A percentile compares a stretch with the other conserved stretches of the same genome.
Evolutionary conservation across 2,329 filamentous ascomycete genomes (phyloP).

Genomic region (Waltergamsia citrina): DNA sequence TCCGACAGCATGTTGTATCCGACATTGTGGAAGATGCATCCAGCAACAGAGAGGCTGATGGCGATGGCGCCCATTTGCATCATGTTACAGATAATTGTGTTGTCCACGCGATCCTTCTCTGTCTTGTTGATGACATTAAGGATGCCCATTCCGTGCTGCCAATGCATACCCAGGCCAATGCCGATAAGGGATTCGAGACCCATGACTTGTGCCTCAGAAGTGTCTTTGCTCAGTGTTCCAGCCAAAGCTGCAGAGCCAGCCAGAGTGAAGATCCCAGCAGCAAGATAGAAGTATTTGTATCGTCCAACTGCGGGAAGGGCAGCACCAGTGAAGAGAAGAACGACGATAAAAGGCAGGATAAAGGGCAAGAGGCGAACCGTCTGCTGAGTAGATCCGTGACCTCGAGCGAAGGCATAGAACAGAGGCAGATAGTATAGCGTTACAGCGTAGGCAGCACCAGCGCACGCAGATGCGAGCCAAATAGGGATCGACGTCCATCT

Average conservation of each 20-base stretch:
- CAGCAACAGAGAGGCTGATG: slow-evolving; percentile 15
- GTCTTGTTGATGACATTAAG: slow-evolving; percentile 17
- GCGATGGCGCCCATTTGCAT: slow-evolving; percentile 19
- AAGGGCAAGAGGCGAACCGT: slow-evolving; percentile 32
- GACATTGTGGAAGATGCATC: slow-evolving; percentile 19
- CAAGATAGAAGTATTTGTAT: slow-evolving; percentile 23
- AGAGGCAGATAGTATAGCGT: slow-evolving; percentile 43
- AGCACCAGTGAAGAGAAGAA: slow-evolving; percentile 23
- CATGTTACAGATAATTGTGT: slow-evolving; percentile 21
- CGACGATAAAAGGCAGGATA: slow-evolving; percentile 25
- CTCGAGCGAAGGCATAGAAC: slow-evolving; percentile 41
- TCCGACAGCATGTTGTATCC: slow-evolving; percentile 13
- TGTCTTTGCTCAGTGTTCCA: slow-evolving; percentile 11
- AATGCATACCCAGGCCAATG: slow-evolving; percentile 19
- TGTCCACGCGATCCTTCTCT: slow-evolving; percentile 15
- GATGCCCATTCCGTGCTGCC: slow-evolving; percentile 19
- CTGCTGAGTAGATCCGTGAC: slow-evolving; percentile 27
- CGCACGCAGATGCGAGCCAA: slow-evolving; percentile 26
- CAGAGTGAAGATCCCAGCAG: slow-evolving; percentile 14
- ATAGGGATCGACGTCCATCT: slow-evolving; percentile 28
- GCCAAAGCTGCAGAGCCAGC: slow-evolving; percentile 15
- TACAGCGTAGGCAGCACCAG: slow-evolving; percentile 25
- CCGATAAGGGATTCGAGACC: slow-evolving; percentile 19
- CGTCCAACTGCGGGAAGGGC: slow-evolving; percentile 24
- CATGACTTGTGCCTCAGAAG: slow-evolving; percentile 16